Evolutionary conservation across 805 yeast genomes (phyloP).

Genomic region (Ogataea haglerorum): DNA sequence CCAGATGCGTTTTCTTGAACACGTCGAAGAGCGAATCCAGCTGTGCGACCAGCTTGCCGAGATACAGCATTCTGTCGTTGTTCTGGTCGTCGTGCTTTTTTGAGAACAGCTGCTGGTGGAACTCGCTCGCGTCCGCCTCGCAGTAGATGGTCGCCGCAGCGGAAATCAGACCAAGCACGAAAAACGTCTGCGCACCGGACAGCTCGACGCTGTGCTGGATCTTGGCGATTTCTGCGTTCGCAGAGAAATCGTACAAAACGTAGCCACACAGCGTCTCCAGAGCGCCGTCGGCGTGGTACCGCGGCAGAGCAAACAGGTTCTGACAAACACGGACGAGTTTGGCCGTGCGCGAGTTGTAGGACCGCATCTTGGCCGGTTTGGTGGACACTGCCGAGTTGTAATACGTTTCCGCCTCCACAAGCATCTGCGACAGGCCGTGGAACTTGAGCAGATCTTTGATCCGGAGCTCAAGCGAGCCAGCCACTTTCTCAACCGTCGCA

Average conservation of each 20-base stretch:
- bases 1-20: constrained; percentile 10
- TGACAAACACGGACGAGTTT: constrained; percentile 30
- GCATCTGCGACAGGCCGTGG: constrained; percentile 25
- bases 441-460: constrained; percentile 29
- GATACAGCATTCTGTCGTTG: constrained; percentile 15
- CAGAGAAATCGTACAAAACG: constrained; percentile 42
- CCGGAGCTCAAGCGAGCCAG: constrained; percentile 25
- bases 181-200: constrained; percentile 25
- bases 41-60: constrained; percentile 16
- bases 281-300: constrained; percentile 29
- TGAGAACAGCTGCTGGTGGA: constrained; percentile 19
- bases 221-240: constrained; percentile 28
- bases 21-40: constrained; percentile 22
- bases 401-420: constrained; percentile 31
- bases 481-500: constrained; percentile 29
- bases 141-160: constrained; percentile 37
- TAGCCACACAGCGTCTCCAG: constrained; percentile 42
- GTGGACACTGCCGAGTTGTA: constrained; percentile 20
- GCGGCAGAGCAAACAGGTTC: constrained; percentile 33
- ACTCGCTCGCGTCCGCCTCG: constrained; percentile 22
- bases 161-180: constrained; percentile 38
- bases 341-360: constrained; percentile 15
- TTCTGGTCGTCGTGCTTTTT: constrained; percentile 15
- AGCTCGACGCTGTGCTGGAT: constrained; percentile 30
- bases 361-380: constrained; percentile 8